A percentile compares a stretch with the other conserved stretches of the same genome.
phyloP scores from a whole-genome alignment of 139 green algal genomes.

The Diplosphaera chodatii region DNA sequence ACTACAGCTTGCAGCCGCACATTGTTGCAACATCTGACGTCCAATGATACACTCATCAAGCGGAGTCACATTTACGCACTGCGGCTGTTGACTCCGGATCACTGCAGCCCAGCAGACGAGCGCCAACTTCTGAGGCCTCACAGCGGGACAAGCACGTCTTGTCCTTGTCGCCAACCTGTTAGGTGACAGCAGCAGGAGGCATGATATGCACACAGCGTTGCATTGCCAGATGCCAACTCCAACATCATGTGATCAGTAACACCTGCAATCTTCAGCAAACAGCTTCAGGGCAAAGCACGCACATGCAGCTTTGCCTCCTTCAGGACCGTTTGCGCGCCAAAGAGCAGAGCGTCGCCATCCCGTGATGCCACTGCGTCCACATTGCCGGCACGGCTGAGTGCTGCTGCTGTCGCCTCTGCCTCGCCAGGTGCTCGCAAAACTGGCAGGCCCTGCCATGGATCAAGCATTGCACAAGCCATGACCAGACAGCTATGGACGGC shows the following conservation, averaged over 20 bases:
- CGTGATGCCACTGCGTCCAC: constrained; percentile 43
- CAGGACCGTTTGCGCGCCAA: constrained; percentile 54
- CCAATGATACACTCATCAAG: not conserved
- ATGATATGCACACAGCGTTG: too few species aligned
- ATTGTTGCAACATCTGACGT: too few species aligned
- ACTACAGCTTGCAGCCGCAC: too few species aligned
- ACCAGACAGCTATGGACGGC: too few species aligned
- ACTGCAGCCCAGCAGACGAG: not conserved
- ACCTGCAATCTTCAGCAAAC: too few species aligned
- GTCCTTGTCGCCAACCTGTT: too few species aligned
- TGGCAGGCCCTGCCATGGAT: constrained; percentile 48
- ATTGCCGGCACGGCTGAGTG: constrained; percentile 40
- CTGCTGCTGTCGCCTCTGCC: constrained; percentile 68
- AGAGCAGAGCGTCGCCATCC: constrained; percentile 67
- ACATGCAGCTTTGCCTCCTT: constrained; percentile 37
- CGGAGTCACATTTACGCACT: too few species aligned
- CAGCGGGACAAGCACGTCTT: too few species aligned
- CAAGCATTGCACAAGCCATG: too few species aligned
- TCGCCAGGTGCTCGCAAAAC: constrained; percentile 64
- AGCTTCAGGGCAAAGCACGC: not conserved
- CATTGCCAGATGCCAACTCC: too few species aligned
- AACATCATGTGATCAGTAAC: too few species aligned
- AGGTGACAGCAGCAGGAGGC: too few species aligned
- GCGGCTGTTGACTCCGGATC: not conserved
- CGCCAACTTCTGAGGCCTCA: not conserved